Evolutionary conservation across 164 flowering plant species (phyloP).

Genomic region (Tetrastigma voinierianum): DNA sequence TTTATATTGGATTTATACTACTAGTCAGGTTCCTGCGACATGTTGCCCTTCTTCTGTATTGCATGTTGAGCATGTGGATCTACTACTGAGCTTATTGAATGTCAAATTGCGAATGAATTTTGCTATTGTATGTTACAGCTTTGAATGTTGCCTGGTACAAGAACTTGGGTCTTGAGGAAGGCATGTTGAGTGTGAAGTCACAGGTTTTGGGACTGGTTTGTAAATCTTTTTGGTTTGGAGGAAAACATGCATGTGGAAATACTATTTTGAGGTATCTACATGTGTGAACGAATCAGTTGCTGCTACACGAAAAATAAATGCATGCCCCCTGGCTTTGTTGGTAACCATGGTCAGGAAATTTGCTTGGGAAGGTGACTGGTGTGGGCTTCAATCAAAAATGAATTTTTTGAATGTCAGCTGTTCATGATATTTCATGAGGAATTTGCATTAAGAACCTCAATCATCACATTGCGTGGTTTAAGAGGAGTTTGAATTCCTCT

Average conservation of each 20-base stretch:
- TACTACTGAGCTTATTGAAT: constrained; percentile 18
- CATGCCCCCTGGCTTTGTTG: neutral
- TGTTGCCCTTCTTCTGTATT: constrained; percentile 14
- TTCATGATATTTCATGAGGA: neutral
- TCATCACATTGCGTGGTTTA: no score
- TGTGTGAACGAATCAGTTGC: constrained; percentile 14
- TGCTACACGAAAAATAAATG: constrained; percentile 1
- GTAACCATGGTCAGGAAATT: neutral
- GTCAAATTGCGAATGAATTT: constrained; percentile 38
- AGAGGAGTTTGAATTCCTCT: no score
- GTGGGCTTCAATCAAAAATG: neutral
- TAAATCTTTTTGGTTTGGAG: constrained; percentile 9
- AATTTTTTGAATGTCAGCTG: neutral
- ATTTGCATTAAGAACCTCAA: constrained; percentile 1
- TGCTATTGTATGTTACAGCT: constrained; percentile 74
- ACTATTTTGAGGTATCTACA: neutral
- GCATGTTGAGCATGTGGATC: constrained; percentile 29
- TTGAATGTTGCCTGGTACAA: constrained; percentile 66
- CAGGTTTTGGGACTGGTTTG: constrained; percentile 27
- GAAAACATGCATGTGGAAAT: constrained; percentile 7
- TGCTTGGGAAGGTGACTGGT: neutral
- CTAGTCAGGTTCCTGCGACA: neutral
- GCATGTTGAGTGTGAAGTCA: constrained; percentile 36
- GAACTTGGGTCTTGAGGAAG: constrained; percentile 66
- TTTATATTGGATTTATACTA: neutral